Evolutionary conservation across 148 eudicot species (phyloP), one percentile per base, ranked within the genome.

Genomic region (Amaranthus palmeri): DNA sequence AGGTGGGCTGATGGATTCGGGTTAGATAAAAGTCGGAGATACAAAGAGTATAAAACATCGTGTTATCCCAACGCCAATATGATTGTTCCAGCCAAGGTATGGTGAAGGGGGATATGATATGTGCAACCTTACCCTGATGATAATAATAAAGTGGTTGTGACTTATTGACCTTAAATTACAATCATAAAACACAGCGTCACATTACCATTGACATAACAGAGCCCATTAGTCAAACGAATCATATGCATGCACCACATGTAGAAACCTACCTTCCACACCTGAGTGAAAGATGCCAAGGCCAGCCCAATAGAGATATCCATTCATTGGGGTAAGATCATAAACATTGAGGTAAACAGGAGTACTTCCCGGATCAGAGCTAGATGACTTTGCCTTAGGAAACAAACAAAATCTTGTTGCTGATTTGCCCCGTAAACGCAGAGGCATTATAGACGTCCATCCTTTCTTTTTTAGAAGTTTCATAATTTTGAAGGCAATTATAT

Each of bases 231-330:
- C 12, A 51, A 53, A 60, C 12, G 12, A 9, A 54, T 68, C 50
- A 17, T 52, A 67, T 40, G 54, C 17, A 67, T 41, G 25, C 40
- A 64, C 53, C 18, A 57, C 47, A 48, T 61, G 71, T 25, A 57
- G 62, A 57, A 5, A 25, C 50, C 65, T 84, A 93, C 98, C 97
- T 90, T 93, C 97, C 11, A 93, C 98, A 42, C 97, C 97, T 62
- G 98, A 91, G 78, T 93, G 98, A 82, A 90, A 93, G 54, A 91
- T 85, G 52, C 98, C 98, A 52, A 91, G 84, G 70, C 98, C 97
- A 65, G 90, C 92, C 98, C 98, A 93, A 56, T 89, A 91, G 51
- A 88, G 90, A 68, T 93, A 93, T 54, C 92, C 91, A 50, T 93
- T 93, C 80, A 90, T 86, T 58, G 96, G 95, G 40, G 98, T 90